Evolutionary conservation across 2,329 filamentous ascomycete genomes (phyloP).

Genomic region (Tolypocladium ophioglossoides): DNA sequence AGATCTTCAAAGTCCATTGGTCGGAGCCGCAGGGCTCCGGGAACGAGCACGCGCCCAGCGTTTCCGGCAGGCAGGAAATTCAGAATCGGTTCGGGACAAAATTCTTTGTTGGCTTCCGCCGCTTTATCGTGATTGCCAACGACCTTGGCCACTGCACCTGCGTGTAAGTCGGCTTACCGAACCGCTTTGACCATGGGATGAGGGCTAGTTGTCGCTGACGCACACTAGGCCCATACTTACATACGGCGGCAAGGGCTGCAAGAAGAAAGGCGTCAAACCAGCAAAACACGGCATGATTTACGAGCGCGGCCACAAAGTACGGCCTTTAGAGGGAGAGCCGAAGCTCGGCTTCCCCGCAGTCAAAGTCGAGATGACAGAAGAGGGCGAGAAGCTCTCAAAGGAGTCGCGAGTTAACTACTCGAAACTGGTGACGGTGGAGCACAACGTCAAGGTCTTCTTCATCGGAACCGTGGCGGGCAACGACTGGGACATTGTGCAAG

Average conservation of each 20-base stretch:
- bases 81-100: conserved; percentile 23
- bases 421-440: conserved; percentile 44
- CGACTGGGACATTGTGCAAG: conserved; percentile 29
- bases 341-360: conserved; percentile 37
- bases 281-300: conserved; percentile 43
- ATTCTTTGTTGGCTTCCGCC: conserved; percentile 39
- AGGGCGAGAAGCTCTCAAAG: conserved; percentile 32
- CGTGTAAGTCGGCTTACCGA: conserved; percentile 29
- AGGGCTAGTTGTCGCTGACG: background rate
- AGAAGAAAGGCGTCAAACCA: conserved; percentile 41
- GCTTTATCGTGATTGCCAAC: conserved; percentile 43
- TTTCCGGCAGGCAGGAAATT: conserved; percentile 22
- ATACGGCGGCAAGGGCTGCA: conserved; percentile 41
- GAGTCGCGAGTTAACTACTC: conserved; percentile 49
- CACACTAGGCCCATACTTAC: conserved; percentile 40
- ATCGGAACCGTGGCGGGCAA: conserved; percentile 34
- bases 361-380: conserved; percentile 28
- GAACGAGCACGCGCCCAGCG: conserved; percentile 17
- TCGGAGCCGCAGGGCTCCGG: conserved; percentile 35
- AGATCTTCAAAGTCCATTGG: conserved; percentile 49
- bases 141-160: conserved; percentile 43
- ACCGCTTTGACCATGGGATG: background rate
- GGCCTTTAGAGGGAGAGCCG: conserved; percentile 29
- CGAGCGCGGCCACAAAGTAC: conserved; percentile 21
- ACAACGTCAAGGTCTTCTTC: conserved; percentile 47